Base-by-base conservation (phyloP, 2,329 filamentous ascomycete species). In the Exophiala xenobiotica region DNA sequence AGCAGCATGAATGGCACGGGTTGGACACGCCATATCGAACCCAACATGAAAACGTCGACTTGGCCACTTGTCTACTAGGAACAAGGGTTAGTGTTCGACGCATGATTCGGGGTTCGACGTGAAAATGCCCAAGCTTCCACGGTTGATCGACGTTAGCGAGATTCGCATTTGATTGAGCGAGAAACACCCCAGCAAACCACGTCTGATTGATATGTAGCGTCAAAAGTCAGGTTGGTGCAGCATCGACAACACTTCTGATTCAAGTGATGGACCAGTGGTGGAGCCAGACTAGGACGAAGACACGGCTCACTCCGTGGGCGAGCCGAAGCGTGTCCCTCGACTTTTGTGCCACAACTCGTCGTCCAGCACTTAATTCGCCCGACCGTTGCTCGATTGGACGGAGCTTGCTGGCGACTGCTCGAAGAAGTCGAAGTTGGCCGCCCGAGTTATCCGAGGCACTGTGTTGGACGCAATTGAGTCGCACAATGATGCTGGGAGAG, bases 371-470 rank as follows among this genome's bases (percentile, higher is more conserved):
- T 4, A 33, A 33, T 6, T 33, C 29, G 12, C 29, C 29, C 1
- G 29, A 11, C 5, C 12, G 29, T 3, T 14, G 29, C 29, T 33
- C 29, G 29, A 33, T n/a, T n/a, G n/a, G n/a, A n/a, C n/a, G n/a
- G n/a, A n/a, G n/a, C n/a, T 18, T 23, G 27, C 42, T 40, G 29
- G 27, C 33, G 8, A 11, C 16, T n/a, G 4, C 8, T 20, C n/a
- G 11, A 23, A 12, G 9, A 46, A 37, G 14, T 18, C 6, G 35
- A 22, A 23, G 22, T 6, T 40, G 19, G 19, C 12, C 19, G 47
- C 42, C 38, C 51, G 39, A 51, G 37, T 54, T 14, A 31, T 42
- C 42, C 39, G 42, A 19, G 33, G 14, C 44, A 48, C 38, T 22
- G 33, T 40, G 19, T 46, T 51, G 41, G 39, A 33, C 41, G 6